Evolutionary conservation across 495 filamentous ascomycete genomes (phyloP), one percentile per base, ranked within the genome.

Genomic region (Neurospora tetraspora): DNA sequence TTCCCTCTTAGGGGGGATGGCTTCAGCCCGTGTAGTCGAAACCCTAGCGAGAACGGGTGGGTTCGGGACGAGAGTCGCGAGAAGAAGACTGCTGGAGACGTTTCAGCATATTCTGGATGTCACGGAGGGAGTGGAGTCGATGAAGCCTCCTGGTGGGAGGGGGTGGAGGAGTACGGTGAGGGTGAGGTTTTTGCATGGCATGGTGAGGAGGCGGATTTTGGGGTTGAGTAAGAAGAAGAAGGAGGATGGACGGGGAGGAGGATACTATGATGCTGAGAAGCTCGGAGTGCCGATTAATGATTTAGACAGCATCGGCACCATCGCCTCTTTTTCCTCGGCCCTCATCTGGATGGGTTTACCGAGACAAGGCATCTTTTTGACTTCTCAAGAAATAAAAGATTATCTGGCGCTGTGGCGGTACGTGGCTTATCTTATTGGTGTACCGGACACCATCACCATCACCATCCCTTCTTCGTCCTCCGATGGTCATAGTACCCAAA

Each of bases 351-450:
- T 92, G 23, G 86, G 87, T 10, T 85, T 93, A 2, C 92, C 91
- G 0, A 86, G 90, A 0, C 92, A 93, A 79, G 92, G 91, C 14
- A 88, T 96, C 75, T 91, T 84, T 72, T 78, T 91, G 18, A 82
- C 82, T 0, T 69, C 86, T n/a, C 85, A 86, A 39, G 92, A 94
- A 74, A 88, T 87, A 31, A 73, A 72, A 3, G 91, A 93, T 73
- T 94, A 93, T 74, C 83, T 93, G 69, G 91, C 92, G 0, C 81
- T 94, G 0, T 94, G 92, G 93, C 86, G 92, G 1, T 89, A 92
- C 38, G 86, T 94, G 23, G 91, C 87, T 1, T 84, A 92, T 75
- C 87, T 94, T 61, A 85, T 94, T 78, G 93, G 53, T 2, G 53
- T 65, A 1, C 53, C 53, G 14, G 53, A 65, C 6, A 65, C 53